Percentiles rank a stretch among this genome's conserved stretches.
phyloP scores from a whole-genome alignment of 345 rosid species.

The Triadica sebifera region DNA sequence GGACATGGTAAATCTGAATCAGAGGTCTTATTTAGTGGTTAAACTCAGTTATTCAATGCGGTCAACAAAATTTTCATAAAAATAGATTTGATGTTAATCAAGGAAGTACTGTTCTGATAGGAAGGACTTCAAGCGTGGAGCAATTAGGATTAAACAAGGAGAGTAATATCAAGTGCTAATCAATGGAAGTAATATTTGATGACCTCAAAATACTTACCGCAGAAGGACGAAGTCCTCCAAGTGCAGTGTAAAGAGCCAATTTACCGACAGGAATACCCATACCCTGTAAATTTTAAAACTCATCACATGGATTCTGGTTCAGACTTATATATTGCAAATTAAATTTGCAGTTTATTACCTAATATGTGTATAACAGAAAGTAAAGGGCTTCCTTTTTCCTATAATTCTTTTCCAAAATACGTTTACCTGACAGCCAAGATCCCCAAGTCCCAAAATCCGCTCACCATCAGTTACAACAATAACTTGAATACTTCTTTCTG shows the following conservation, averaged over 20 bases:
- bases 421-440: constrained; percentile 26
- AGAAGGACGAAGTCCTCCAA: constrained; percentile 90
- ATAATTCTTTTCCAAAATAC: no score
- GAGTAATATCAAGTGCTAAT: not conserved
- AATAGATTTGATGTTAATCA: not conserved
- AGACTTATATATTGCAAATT: not conserved
- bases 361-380: no score
- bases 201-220: constrained; percentile 46
- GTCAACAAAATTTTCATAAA: not conserved
- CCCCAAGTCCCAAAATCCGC: constrained; percentile 24
- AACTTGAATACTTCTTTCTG: constrained; percentile 21
- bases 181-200: not conserved
- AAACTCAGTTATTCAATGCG: not conserved
- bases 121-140: not conserved
- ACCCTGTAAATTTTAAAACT: constrained; percentile 44
- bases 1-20: not conserved
- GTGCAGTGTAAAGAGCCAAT: constrained; percentile 77
- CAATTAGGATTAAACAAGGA: not conserved
- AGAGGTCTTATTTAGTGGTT: not conserved
- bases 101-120: not conserved
- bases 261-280: constrained; percentile 96
- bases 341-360: not conserved
- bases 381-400: no score
- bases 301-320: not conserved
- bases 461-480: constrained; percentile 26